phyloP scores from a whole-genome alignment of 2,329 filamentous ascomycete species.

The Fusarium chuoi region DNA sequence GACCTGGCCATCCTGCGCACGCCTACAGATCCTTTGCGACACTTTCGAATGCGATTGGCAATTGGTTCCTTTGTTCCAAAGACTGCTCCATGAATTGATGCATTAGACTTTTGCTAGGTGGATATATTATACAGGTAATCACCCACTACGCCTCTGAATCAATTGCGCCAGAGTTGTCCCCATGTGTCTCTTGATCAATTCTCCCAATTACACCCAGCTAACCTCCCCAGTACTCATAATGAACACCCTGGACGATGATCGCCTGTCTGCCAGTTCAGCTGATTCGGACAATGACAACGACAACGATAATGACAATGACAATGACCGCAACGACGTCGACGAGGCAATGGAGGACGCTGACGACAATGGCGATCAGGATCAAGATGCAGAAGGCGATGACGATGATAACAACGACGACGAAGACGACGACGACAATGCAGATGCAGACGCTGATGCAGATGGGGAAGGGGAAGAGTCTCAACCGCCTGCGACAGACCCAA shows the following conservation, averaged over 20 bases:
- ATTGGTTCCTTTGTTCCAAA: not conserved
- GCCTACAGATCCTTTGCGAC: constrained; percentile 14
- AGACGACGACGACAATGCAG: constrained; percentile 49
- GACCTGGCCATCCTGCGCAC: not conserved
- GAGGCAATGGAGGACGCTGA: constrained; percentile 66
- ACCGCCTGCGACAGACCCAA: constrained; percentile 38
- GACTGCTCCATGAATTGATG: not conserved
- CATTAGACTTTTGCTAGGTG: not conserved
- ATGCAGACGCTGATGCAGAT: constrained; percentile 54
- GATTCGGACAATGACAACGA: constrained; percentile 47
- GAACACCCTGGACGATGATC: constrained; percentile 38
- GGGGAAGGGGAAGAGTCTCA: constrained; percentile 49
- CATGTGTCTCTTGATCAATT: no score
- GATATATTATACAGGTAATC: not conserved
- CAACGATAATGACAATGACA: constrained; percentile 64
- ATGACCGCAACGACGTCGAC: constrained; percentile 58
- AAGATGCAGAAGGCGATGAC: constrained; percentile 40
- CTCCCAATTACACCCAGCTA: not conserved
- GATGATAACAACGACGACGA: constrained; percentile 51
- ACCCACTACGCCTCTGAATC: not conserved
- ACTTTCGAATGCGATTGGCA: not conserved
- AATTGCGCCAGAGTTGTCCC: not conserved
- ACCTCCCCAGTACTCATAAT: constrained; percentile 12
- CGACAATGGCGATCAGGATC: constrained; percentile 49
- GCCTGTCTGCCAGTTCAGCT: constrained; percentile 38